Conservation (phyloP, 1,284 basidiomycete genomes). For the Apiotrichum gracile region DNA sequence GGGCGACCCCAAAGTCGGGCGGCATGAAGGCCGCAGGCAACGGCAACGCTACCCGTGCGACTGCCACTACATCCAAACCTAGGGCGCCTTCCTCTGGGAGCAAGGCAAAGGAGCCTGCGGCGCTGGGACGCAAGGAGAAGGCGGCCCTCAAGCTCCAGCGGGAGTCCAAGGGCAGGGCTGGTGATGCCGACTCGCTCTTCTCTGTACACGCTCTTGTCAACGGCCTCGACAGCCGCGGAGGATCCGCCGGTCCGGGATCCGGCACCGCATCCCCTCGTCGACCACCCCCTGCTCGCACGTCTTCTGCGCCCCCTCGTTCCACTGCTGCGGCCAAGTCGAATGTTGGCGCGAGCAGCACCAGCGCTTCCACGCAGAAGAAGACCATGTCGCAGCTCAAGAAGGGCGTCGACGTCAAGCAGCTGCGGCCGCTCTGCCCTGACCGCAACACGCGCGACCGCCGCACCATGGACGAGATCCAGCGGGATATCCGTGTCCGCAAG, state of each 20-base stretch:
- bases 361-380: not conserved
- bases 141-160: conserved; percentile 12
- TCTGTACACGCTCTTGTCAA: conserved; percentile 34
- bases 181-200: conserved; percentile 20
- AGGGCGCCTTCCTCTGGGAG: not conserved
- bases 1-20: not conserved
- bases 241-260: too few species aligned
- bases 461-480: conserved; percentile 38
- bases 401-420: conserved; percentile 13
- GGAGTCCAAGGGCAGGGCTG: not conserved
- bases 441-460: conserved; percentile 32
- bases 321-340: too few species aligned
- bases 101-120: conserved; percentile 8
- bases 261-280: not conserved
- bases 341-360: not conserved
- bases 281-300: not conserved
- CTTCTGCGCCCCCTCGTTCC: not conserved
- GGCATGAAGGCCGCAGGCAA: not conserved
- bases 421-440: conserved; percentile 36
- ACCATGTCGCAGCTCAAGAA: conserved; percentile 15
- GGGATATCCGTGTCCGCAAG: conserved; percentile 26
- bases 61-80: not conserved
- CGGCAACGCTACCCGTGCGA: not conserved
- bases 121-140: conserved; percentile 34
- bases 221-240: conserved; percentile 11